Evolutionary conservation across 2,329 filamentous ascomycete species (phyloP).

Genomic region (Ceratocystis huliohia): DNA sequence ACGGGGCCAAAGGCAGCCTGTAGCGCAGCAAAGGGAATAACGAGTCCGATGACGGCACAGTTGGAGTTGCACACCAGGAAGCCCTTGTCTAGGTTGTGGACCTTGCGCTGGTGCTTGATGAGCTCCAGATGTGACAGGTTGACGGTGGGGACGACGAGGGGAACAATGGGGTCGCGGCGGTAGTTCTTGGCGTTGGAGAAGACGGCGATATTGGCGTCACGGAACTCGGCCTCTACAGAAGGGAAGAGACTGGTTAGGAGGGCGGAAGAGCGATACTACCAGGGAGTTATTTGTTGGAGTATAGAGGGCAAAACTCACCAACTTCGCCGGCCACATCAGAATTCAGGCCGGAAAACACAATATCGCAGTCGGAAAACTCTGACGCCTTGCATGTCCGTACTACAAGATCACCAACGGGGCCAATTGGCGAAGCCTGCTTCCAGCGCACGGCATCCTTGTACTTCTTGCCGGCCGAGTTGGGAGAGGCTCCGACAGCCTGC

Average conservation of each 20-base stretch:
- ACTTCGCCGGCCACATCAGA: conserved; percentile 85
- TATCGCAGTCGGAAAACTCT: conserved; percentile 78
- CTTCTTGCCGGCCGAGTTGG: conserved; percentile 79
- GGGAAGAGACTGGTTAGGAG: conserved; percentile 1
- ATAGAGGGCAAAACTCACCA: conserved; percentile 40
- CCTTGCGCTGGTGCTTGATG: conserved; percentile 73
- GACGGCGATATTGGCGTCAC: conserved; percentile 74
- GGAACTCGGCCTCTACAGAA: conserved; percentile 68
- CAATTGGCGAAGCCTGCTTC: conserved; percentile 85
- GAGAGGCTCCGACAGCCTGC: conserved; percentile 78
- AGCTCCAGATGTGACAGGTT: conserved; percentile 79
- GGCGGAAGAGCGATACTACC: not conserved
- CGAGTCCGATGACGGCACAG: conserved; percentile 91
- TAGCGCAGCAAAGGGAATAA: conserved; percentile 86
- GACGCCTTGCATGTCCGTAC: conserved; percentile 74
- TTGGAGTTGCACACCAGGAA: conserved; percentile 98
- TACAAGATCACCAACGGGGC: conserved; percentile 63
- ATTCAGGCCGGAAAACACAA: conserved; percentile 88
- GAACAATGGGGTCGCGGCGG: conserved; percentile 77
- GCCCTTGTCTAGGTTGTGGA: conserved; percentile 62
- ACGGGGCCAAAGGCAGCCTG: conserved; percentile 77
- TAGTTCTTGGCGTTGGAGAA: conserved; percentile 99
- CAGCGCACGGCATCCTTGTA: conserved; percentile 90
- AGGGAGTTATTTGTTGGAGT: not conserved
- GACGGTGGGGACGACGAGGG: conserved; percentile 87